A percentile compares a stretch with the other conserved stretches of the same genome.
phyloP scores from a whole-genome alignment of 257 asterid species.

The Gynochthodes officinalis region DNA sequence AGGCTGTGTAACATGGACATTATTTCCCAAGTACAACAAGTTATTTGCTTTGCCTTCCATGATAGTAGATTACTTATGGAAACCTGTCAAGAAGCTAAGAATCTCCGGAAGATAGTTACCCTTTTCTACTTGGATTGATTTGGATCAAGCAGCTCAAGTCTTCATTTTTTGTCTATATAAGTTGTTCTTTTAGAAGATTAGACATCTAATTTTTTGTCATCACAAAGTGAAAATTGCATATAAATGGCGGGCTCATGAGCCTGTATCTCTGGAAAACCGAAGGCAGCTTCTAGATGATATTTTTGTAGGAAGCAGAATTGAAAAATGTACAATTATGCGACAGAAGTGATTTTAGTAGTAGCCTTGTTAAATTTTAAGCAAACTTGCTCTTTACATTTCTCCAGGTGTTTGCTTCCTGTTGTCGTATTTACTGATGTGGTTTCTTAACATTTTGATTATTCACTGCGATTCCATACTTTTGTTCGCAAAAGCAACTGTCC shows the following conservation, averaged over 20 bases:
- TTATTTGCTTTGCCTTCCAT: slow-evolving; percentile 93
- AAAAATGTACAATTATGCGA: slow-evolving; percentile 2
- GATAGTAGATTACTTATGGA: slow-evolving; percentile 96
- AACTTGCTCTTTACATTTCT: slow-evolving; percentile 7
- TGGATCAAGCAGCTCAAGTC: neutral
- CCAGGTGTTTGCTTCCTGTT: too few species aligned
- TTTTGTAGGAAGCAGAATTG: neutral
- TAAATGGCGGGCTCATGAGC: neutral
- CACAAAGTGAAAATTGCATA: slow-evolving; percentile 1
- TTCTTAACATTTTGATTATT: too few species aligned
- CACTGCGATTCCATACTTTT: too few species aligned
- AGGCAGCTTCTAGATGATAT: neutral
- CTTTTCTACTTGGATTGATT: slow-evolving; percentile 83
- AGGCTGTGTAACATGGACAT: slow-evolving; percentile 99
- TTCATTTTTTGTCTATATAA: slow-evolving; percentile 18
- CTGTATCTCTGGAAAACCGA: too few species aligned
- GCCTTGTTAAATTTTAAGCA: slow-evolving; percentile 11
- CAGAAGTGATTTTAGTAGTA: neutral
- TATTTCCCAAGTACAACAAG: slow-evolving; percentile 94
- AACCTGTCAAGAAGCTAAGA: slow-evolving; percentile 95
- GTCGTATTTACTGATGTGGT: too few species aligned
- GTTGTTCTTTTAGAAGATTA: slow-evolving; percentile 15
- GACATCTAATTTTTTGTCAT: neutral
- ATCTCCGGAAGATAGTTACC: slow-evolving; percentile 86
- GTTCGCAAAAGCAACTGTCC: too few species aligned